Conservation (phyloP, 2,329 filamentous ascomycete genomes). For the Colletotrichum salicis region DNA sequence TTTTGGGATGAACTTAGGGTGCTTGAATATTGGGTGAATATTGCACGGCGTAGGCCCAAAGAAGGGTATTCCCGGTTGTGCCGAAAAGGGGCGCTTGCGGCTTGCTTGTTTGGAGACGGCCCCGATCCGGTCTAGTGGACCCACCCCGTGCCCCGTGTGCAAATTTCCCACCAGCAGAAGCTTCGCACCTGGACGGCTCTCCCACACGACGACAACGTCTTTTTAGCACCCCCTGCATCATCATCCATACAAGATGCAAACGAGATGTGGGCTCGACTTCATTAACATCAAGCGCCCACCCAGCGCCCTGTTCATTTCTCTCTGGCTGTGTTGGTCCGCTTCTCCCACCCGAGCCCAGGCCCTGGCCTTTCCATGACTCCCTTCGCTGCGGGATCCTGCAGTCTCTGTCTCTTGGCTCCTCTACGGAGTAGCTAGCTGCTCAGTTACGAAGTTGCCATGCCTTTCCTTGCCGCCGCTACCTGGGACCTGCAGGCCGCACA, state of each 20-base stretch:
- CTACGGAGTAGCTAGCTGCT: too few species aligned
- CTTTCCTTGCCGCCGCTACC: slow-evolving; percentile 21
- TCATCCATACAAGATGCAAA: slow-evolving; percentile 30
- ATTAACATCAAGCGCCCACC: slow-evolving; percentile 29
- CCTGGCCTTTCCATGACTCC: slow-evolving; percentile 3
- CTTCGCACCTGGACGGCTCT: neutral
- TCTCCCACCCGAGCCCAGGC: slow-evolving; percentile 8
- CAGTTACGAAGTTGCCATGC: neutral
- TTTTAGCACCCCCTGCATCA: slow-evolving; percentile 20
- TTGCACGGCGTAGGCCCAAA: neutral
- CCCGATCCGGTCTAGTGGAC: slow-evolving; percentile 21
- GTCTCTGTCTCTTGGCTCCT: neutral
- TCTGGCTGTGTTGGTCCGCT: slow-evolving; percentile 13
- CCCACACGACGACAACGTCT: neutral
- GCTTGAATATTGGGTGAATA: too few species aligned
- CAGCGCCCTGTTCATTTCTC: slow-evolving; percentile 18
- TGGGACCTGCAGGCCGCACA: slow-evolving; percentile 8
- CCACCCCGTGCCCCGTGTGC: slow-evolving; percentile 20
- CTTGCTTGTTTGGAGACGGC: slow-evolving; percentile 4
- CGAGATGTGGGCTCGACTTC: slow-evolving; percentile 27
- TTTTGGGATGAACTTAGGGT: neutral
- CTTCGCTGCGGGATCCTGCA: neutral
- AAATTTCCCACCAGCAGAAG: slow-evolving; percentile 31
- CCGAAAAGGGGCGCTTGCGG: slow-evolving; percentile 26
- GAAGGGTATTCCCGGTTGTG: slow-evolving; percentile 20